phyloP scores from a whole-genome alignment of 1,284 basidiomycete genomes.

The Lignosus rhinocerotis region DNA sequence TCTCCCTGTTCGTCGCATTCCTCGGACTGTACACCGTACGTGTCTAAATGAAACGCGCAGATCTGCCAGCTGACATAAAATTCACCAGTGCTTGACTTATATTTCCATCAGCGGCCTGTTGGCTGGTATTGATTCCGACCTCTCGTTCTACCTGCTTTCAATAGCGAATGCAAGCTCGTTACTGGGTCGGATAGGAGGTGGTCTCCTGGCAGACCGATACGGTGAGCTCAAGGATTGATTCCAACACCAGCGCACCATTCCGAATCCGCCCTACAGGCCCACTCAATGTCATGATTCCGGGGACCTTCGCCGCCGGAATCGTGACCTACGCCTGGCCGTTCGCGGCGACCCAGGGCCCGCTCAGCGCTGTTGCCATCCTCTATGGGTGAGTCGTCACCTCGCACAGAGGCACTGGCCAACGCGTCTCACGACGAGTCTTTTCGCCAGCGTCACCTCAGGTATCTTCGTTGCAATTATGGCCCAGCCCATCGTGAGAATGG shows the following conservation, averaged over 20 bases:
- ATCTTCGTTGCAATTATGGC: constrained; percentile 56
- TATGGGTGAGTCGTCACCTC: constrained; percentile 44
- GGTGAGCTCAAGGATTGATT: constrained; percentile 26
- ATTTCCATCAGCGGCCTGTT: constrained; percentile 43
- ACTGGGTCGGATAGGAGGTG: constrained; percentile 42
- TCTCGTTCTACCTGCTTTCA: constrained; percentile 47
- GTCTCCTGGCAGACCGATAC: constrained; percentile 40
- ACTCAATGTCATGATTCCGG: constrained; percentile 56
- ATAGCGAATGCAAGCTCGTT: constrained; percentile 46
- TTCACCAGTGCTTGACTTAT: constrained; percentile 47
- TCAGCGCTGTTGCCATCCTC: constrained; percentile 49
- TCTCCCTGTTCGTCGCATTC: constrained; percentile 47
- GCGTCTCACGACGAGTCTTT: background rate
- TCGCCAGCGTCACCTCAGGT: constrained; percentile 49
- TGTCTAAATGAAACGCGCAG: background rate
- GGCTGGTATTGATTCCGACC: constrained; percentile 36
- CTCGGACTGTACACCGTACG: constrained; percentile 60
- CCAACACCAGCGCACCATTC: too few relatives aligned
- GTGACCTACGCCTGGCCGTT: constrained; percentile 62
- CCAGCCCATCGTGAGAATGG: constrained; percentile 57
- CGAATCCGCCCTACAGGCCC: constrained; percentile 38
- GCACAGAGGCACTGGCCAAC: background rate
- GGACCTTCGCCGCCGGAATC: constrained; percentile 47
- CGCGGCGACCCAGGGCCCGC: constrained; percentile 38
- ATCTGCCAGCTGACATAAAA: background rate